Evolutionary conservation across 2,329 filamentous ascomycete genomes (phyloP), one percentile per base, ranked within the genome.

Genomic region (Fusarium temperatum): DNA sequence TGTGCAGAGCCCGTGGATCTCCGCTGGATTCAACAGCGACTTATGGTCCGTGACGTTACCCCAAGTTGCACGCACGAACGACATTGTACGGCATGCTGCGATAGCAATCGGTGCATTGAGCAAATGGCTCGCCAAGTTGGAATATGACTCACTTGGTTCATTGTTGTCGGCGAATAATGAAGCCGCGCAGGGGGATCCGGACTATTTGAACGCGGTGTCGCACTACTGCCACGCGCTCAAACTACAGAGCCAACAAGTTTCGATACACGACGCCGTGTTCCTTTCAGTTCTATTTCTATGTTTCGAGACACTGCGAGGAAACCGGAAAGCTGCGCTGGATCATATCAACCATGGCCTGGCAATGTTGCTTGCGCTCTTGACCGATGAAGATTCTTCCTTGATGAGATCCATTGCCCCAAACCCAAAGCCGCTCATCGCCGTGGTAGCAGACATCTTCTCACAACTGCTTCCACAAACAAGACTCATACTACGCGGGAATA

Each of bases 301-400:
- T 17, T 83, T 83, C 20, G 81, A 83, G 38, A 77, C 66, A 0
- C 62, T 83, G 0, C 64, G 80, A 15, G 81, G 79, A 4, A 78
- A 80, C 20, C 73, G 67, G 14, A 80, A 78, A 39, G 79, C 79
- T 13, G 81, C 81, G 0, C 54, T 83, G 22, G 76, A 80, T n/a
- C 81, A 83, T 53, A 71, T 83, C 9, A 83, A 83, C 24, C 82
- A 83, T 48, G 81, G 80, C 0, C 63, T 83, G 15, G 77, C 82
- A 14, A 74, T 83, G 8, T 48, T 83, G 2, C 72, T 83, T 22
- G 66, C 77, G 2, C 53, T 83, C 11, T 15, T 83, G n/a, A 78
- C 78, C 0, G 80, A 81, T 15, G 30, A 54, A 26, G 62, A 75
- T 26, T 57, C 69, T 12, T n/a, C 28, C 6, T 36, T 70, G 4